Conservation (phyloP, 2,329 filamentous ascomycete genomes). For the Xylaria sp. region DNA sequence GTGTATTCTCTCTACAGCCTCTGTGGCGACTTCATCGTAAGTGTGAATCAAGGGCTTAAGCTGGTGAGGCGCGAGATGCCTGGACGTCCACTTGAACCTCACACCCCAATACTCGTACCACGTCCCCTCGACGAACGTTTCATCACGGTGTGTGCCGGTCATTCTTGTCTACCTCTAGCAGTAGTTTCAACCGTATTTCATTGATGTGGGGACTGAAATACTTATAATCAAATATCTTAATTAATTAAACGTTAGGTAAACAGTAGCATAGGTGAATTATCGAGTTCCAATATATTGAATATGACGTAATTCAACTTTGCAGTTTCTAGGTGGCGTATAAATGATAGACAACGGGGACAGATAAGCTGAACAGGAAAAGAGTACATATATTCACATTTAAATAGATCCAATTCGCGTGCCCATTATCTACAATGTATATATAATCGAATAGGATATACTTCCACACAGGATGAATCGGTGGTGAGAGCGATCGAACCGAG, state of each 20-base stretch:
- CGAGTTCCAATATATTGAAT: not conserved
- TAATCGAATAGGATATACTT: not conserved
- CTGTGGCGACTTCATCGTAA: conserved; percentile 75
- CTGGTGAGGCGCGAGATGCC: conserved; percentile 71
- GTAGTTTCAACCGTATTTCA: not conserved
- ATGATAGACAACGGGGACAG: not conserved
- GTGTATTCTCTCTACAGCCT: conserved; percentile 73
- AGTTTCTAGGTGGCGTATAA: not conserved
- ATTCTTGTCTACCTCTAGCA: conserved; percentile 17
- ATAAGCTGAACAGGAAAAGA: too few relatives aligned
- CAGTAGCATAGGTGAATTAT: not conserved
- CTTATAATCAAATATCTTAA: not conserved
- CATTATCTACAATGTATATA: not conserved
- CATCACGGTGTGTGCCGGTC: conserved; percentile 16
- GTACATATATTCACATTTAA: not conserved
- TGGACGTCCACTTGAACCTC: conserved; percentile 73
- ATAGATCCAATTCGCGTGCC: not conserved
- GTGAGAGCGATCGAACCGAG: not conserved
- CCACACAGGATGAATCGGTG: not conserved
- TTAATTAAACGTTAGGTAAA: too few relatives aligned
- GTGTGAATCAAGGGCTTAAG: conserved; percentile 69
- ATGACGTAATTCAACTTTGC: not conserved
- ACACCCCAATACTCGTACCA: conserved; percentile 66
- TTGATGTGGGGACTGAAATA: not conserved
- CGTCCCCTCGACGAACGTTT: conserved; percentile 27